phyloP scores from a whole-genome alignment of 1,139 yeast species.

The Zygosaccharomyces pseudobailii region DNA sequence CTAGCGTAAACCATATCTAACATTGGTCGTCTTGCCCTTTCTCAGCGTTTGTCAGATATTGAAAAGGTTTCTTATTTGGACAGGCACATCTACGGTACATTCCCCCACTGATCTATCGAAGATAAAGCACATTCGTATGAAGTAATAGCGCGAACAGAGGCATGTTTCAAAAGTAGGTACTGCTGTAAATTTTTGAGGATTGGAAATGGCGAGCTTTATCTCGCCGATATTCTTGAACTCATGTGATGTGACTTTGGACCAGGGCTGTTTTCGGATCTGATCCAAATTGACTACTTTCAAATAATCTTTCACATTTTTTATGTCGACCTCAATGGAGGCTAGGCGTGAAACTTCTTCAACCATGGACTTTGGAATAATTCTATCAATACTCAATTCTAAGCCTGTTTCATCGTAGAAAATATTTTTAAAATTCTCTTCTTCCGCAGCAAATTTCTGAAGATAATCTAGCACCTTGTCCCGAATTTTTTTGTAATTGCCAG shows the following conservation, averaged over 20 bases:
- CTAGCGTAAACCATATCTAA: too few relatives aligned
- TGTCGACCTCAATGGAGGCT: slow-evolving; percentile 20
- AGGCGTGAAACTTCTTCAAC: slow-evolving; percentile 26
- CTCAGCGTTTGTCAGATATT: neutral
- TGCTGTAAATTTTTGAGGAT: neutral
- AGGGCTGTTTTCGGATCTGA: slow-evolving; percentile 1
- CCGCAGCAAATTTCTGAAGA: slow-evolving; percentile 15
- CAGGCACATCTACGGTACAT: slow-evolving; percentile 30
- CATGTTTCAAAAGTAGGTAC: slow-evolving; percentile 54
- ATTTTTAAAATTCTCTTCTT: slow-evolving; percentile 18
- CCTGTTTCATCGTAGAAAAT: slow-evolving; percentile 7
- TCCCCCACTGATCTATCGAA: slow-evolving; percentile 26
- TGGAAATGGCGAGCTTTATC: neutral
- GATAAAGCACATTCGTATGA: slow-evolving; percentile 30
- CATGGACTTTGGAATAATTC: slow-evolving; percentile 24
- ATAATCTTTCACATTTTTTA: slow-evolving; percentile 16
- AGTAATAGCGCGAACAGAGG: slow-evolving; percentile 45
- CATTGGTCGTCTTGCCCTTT: too few relatives aligned
- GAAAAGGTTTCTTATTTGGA: slow-evolving; percentile 11
- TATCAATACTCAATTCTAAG: slow-evolving; percentile 22
- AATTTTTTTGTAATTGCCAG: slow-evolving; percentile 12
- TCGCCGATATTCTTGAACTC: neutral
- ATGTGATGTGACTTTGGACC: neutral
- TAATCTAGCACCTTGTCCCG: slow-evolving; percentile 13
- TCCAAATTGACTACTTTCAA: slow-evolving; percentile 19